phyloP scores from a whole-genome alignment of 352 stramenopile species.

The Chrysophaeum taylorii region DNA sequence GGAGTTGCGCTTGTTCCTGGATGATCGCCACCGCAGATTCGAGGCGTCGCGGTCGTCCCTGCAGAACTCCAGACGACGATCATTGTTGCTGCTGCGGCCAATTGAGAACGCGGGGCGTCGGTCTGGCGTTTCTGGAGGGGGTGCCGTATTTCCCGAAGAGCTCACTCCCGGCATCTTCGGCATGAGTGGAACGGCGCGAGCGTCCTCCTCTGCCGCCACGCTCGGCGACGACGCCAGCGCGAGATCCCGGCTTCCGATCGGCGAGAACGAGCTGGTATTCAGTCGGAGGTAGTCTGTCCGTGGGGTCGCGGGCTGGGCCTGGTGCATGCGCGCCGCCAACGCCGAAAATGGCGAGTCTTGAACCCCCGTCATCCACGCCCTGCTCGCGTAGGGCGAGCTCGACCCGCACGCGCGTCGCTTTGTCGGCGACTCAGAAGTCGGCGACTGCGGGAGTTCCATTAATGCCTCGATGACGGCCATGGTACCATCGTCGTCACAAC shows the following conservation, averaged over 20 bases:
- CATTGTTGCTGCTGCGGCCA: no score
- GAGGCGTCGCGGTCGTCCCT: no score
- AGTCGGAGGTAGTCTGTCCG: not conserved
- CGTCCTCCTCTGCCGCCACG: not conserved
- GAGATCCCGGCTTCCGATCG: not conserved
- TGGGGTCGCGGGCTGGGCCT: not conserved
- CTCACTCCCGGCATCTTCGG: no score
- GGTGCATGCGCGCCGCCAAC: not conserved
- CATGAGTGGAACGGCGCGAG: not conserved
- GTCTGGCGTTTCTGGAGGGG: no score
- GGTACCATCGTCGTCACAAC: no score
- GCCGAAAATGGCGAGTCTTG: not conserved
- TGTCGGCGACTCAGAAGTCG: not conserved
- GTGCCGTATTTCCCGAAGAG: no score
- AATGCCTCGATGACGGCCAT: not conserved
- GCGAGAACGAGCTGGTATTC: not conserved
- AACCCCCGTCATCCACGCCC: not conserved
- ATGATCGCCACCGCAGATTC: no score
- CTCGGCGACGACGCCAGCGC: not conserved
- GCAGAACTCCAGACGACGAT: no score
- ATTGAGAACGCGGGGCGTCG: no score
- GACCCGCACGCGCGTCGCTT: not conserved
- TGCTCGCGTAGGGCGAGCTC: not conserved
- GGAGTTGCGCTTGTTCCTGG: no score
- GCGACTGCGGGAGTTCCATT: conserved; percentile 6